These are phyloP conservation scores for Sequoiadendron giganteum DNA, from an alignment of 75 land plant species.

Conservation along the genomic window DNA sequence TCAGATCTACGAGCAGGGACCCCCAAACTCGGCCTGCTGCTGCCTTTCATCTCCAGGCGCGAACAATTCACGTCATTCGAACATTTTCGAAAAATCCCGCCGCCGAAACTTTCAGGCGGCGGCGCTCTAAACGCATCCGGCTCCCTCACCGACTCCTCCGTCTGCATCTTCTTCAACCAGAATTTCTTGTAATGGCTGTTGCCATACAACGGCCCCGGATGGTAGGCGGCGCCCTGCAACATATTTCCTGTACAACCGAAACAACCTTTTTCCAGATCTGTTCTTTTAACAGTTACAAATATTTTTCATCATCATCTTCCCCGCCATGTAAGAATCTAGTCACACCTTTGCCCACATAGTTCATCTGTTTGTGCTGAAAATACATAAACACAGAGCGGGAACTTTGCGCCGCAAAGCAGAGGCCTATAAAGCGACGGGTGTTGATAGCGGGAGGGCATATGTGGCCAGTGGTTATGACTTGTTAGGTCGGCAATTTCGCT, in stretches of 20 bases:
- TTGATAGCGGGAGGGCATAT: not conserved
- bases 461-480: not conserved
- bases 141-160: not conserved
- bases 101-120: constrained; percentile 3
- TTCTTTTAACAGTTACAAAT: not conserved
- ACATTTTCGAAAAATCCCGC: not conserved
- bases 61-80: not conserved
- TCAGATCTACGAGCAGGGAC: constrained; percentile 4
- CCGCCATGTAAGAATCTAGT: not conserved
- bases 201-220: not conserved
- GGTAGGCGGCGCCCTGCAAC: constrained; percentile 8
- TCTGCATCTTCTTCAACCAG: constrained; percentile 18
- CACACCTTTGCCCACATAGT: not conserved
- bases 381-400: not conserved
- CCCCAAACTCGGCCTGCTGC: not conserved
- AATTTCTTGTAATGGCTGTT: constrained; percentile 18
- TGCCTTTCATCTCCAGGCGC: constrained; percentile 1
- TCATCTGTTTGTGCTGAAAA: not conserved
- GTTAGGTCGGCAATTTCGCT: not conserved
- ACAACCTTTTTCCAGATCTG: not conserved
- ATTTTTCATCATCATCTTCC: not conserved
- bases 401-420: not conserved
- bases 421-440: not conserved
- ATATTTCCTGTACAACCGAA: not conserved
- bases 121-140: not conserved